Evolutionary conservation across 1,139 yeast species (phyloP).

Genomic region (Geotrichum carabidarum): DNA sequence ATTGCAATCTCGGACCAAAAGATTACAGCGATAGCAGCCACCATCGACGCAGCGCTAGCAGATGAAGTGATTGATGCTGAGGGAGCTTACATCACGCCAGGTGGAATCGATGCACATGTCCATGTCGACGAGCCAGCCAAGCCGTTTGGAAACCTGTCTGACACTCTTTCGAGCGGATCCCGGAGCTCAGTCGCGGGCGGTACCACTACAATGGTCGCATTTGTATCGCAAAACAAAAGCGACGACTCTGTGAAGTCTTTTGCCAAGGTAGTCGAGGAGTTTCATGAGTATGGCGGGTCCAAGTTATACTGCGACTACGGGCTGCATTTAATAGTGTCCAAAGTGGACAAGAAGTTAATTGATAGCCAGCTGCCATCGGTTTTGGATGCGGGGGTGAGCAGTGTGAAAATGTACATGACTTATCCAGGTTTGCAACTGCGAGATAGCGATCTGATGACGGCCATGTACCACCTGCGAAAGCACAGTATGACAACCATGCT

Average conservation of each 20-base stretch:
- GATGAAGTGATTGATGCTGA: slow-evolving; percentile 42
- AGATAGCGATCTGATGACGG: slow-evolving; percentile 42
- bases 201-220: slow-evolving; percentile 44
- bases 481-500: slow-evolving; percentile 45
- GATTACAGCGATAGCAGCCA: slow-evolving; percentile 38
- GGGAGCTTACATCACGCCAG: slow-evolving; percentile 46
- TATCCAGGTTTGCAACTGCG: slow-evolving; percentile 42
- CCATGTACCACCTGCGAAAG: slow-evolving; percentile 41
- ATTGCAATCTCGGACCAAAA: slow-evolving; percentile 43
- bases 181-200: slow-evolving; percentile 56
- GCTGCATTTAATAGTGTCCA: slow-evolving; percentile 42
- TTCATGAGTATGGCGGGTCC: slow-evolving; percentile 24
- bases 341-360: slow-evolving; percentile 35
- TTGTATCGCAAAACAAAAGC: slow-evolving; percentile 42
- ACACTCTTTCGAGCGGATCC: slow-evolving; percentile 57
- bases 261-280: slow-evolving; percentile 20
- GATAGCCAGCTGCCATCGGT: slow-evolving; percentile 25
- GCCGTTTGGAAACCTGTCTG: slow-evolving; percentile 34
- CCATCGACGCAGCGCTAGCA: slow-evolving; percentile 31
- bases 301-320: slow-evolving; percentile 46
- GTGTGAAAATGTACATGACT: slow-evolving; percentile 46
- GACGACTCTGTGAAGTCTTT: slow-evolving; percentile 27
- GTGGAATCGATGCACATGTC: slow-evolving; percentile 50
- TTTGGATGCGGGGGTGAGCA: slow-evolving; percentile 41
- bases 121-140: slow-evolving; percentile 53